phyloP scores from a whole-genome alignment of 139 green algal species.

The Marvania coccoides region DNA sequence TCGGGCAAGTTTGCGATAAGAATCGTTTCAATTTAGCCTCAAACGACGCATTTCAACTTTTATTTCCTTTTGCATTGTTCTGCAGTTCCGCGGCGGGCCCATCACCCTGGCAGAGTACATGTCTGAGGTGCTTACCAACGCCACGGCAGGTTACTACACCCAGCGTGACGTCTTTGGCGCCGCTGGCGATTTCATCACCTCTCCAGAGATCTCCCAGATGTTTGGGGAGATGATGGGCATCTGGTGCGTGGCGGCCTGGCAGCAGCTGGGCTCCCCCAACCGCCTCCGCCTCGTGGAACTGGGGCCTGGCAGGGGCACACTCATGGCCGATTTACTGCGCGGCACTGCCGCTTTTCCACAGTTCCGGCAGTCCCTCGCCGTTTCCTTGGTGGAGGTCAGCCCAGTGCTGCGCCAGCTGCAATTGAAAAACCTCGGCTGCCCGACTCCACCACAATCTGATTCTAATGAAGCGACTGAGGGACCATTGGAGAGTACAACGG shows the following conservation, averaged over 20 bases:
- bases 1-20: slow-evolving; percentile 1
- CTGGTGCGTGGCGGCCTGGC: slow-evolving; percentile 82
- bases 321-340: slow-evolving; percentile 92
- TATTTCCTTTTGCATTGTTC: not conserved
- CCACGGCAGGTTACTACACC: slow-evolving; percentile 74
- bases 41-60: not conserved
- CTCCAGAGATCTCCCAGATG: slow-evolving; percentile 93
- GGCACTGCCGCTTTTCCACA: slow-evolving; percentile 37
- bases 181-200: slow-evolving; percentile 90
- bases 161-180: slow-evolving; percentile 81
- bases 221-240: slow-evolving; percentile 97
- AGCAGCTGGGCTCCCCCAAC: slow-evolving; percentile 65
- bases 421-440: slow-evolving; percentile 35
- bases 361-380: slow-evolving; percentile 35
- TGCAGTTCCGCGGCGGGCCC: slow-evolving; percentile 86
- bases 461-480: not conserved
- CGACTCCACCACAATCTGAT: too few species aligned
- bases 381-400: slow-evolving; percentile 82
- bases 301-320: slow-evolving; percentile 85
- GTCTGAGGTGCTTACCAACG: slow-evolving; percentile 76
- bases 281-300: slow-evolving; percentile 84
- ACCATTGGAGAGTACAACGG: not conserved
- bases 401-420: slow-evolving; percentile 48
- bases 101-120: slow-evolving; percentile 90
- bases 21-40: not conserved